Conservation (phyloP, 129 eudicot genomes). For the Chrysanthemum seticuspe region DNA sequence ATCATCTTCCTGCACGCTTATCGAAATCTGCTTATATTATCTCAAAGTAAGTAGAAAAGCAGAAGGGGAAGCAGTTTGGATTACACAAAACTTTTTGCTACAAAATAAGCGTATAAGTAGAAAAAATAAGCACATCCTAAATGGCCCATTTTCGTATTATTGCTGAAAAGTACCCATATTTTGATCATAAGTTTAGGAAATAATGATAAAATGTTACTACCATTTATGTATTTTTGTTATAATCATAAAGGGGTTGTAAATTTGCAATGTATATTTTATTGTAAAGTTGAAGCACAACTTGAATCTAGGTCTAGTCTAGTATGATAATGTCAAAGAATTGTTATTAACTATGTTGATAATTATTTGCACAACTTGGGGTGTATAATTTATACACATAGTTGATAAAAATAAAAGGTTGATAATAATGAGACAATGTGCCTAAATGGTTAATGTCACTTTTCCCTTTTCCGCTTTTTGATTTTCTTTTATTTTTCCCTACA, state of each 20-base stretch:
- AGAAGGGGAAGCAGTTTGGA: too few species aligned
- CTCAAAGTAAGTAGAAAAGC: too few species aligned
- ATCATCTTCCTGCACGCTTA: too few species aligned
- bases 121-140: too few species aligned
- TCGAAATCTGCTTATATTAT: too few species aligned
- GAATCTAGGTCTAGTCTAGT: conserved; percentile 24
- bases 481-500: conserved; percentile 15
- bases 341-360: conserved; percentile 14
- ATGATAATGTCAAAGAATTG: conserved; percentile 10
- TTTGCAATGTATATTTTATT: conserved; percentile 12
- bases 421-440: conserved; percentile 35
- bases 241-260: neutral
- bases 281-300: conserved; percentile 19
- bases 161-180: too few species aligned
- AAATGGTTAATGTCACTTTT: conserved; percentile 15
- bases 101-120: too few species aligned
- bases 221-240: conserved; percentile 8
- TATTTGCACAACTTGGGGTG: too few species aligned
- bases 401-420: conserved; percentile 9
- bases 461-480: conserved; percentile 13
- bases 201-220: neutral
- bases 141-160: too few species aligned
- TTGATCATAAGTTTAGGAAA: too few species aligned
- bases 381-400: too few species aligned
- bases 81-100: too few species aligned